Evolutionary conservation across 306 rosid species (phyloP).

Genomic region (cucumber (Cucumis sativus)): Cucumber_9930_V3 NC_026655.2:28172501-28173000

Average conservation of each 20-base stretch:
- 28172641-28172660: neutral
- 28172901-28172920: conserved; percentile 7
- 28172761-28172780: neutral
- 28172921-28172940: conserved; percentile 10
- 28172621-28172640: neutral
- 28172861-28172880: neutral
- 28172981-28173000: neutral
- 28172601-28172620: neutral
- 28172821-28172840: neutral
- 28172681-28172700: neutral
- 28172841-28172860: conserved; percentile 2
- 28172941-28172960: conserved; percentile 5
- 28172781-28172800: neutral
- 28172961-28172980: neutral
- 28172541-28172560: neutral
- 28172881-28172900: neutral
- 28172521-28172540: too few relatives aligned
- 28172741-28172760: neutral
- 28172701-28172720: neutral
- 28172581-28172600: neutral
- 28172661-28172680: neutral
- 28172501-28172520: too few relatives aligned
- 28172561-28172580: neutral
- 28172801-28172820: neutral
- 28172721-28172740: neutral